Conservation (phyloP, 2,329 filamentous ascomycete genomes). For the Cladophialophora yegresii region DNA sequence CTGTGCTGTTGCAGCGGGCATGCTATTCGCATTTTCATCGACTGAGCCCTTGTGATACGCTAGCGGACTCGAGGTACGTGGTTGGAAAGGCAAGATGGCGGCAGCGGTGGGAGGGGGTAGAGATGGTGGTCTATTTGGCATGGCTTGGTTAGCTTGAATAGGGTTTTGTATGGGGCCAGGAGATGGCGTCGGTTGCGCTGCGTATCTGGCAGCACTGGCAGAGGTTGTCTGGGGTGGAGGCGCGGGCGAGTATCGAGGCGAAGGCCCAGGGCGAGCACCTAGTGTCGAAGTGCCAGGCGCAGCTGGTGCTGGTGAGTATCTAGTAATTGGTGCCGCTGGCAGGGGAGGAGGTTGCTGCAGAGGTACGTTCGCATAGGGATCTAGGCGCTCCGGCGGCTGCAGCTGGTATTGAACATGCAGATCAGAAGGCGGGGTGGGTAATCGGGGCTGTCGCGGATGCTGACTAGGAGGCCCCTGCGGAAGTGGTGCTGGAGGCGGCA, state of each 20-base stretch:
- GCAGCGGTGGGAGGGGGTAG: constrained; percentile 40
- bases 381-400: constrained; percentile 40
- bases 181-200: constrained; percentile 31
- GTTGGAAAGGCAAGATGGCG: constrained; percentile 57
- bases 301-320: constrained; percentile 50
- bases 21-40: constrained; percentile 22
- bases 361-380: constrained; percentile 40
- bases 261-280: constrained; percentile 42
- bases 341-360: constrained; percentile 38
- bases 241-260: constrained; percentile 50
- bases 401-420: constrained; percentile 40
- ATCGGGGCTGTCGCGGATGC: constrained; percentile 38
- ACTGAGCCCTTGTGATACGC: constrained; percentile 49
- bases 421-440: constrained; percentile 36
- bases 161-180: constrained; percentile 32
- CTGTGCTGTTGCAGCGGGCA: constrained; percentile 21
- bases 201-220: constrained; percentile 31
- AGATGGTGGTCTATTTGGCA: constrained; percentile 46
- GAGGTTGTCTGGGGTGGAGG: constrained; percentile 41
- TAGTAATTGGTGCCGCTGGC: constrained; percentile 45
- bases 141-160: constrained; percentile 30
- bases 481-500: constrained; percentile 18
- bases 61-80: constrained; percentile 65
- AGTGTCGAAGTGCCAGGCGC: constrained; percentile 46
- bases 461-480: background rate